Conservation (phyloP, 129 eudicot genomes). For the Flaveria trinervia region DNA sequence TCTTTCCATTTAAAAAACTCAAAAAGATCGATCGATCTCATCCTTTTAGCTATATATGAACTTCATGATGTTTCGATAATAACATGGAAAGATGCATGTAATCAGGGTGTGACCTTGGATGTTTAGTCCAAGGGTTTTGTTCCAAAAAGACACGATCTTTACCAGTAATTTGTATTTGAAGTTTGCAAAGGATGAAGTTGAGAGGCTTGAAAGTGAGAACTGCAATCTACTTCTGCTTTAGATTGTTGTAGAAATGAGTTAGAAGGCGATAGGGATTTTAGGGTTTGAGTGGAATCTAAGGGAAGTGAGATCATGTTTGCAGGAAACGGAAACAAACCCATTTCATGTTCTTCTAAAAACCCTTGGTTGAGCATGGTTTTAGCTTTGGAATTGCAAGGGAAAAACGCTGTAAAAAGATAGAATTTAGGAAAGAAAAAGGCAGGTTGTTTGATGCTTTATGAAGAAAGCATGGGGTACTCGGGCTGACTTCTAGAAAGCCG, state of each 20-base stretch:
- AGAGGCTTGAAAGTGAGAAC: slow-evolving; percentile 37
- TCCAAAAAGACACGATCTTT: slow-evolving; percentile 1
- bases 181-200: slow-evolving; percentile 52
- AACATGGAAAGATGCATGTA: neutral
- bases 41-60: neutral
- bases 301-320: slow-evolving; percentile 39
- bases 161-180: slow-evolving; percentile 61
- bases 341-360: slow-evolving; percentile 59
- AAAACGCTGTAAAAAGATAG: slow-evolving; percentile 14
- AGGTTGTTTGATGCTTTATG: slow-evolving; percentile 28
- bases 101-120: neutral
- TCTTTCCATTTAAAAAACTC: too few relatives aligned
- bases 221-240: slow-evolving; percentile 38
- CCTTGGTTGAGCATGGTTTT: slow-evolving; percentile 57
- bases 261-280: slow-evolving; percentile 35
- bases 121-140: neutral
- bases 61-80: neutral
- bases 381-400: neutral
- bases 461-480: slow-evolving; percentile 15
- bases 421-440: slow-evolving; percentile 13
- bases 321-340: slow-evolving; percentile 46
- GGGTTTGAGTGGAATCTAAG: slow-evolving; percentile 40
- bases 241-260: slow-evolving; percentile 22
- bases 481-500: slow-evolving; percentile 10
- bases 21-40: too few relatives aligned